Evolutionary conservation across 75 land plant genomes (phyloP).

Genomic region (Selaginella moellendorffii): DNA sequence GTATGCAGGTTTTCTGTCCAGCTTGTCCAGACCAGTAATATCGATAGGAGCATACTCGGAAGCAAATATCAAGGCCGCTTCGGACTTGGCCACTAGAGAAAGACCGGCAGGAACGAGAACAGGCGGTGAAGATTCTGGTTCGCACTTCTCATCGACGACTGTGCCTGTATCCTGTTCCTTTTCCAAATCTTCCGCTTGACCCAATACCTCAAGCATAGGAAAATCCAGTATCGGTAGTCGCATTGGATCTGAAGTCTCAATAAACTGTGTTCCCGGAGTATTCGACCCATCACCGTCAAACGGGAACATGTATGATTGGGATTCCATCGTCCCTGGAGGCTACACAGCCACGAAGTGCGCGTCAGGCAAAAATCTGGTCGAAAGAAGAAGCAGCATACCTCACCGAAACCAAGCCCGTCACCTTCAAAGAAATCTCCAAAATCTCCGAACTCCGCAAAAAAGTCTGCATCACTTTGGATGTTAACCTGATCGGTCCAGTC

Average conservation of each 20-base stretch:
- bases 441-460: conserved; percentile 87
- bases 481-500: conserved; percentile 25
- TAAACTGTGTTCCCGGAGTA: conserved; percentile 50
- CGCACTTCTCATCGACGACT: background rate
- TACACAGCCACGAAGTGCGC: conserved; percentile 20
- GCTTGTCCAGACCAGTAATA: conserved; percentile 8
- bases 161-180: background rate
- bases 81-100: conserved; percentile 36
- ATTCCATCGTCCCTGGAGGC: conserved; percentile 97
- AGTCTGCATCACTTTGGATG: conserved; percentile 45
- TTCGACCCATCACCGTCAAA: conserved; percentile 41
- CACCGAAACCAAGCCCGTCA: conserved; percentile 83
- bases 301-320: conserved; percentile 61
- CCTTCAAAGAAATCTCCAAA: conserved; percentile 96
- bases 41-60: conserved; percentile 84
- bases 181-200: conserved; percentile 8
- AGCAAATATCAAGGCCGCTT: conserved; percentile 79
- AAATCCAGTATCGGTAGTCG: conserved; percentile 41
- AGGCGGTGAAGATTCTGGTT: background rate
- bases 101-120: background rate
- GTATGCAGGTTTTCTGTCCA: conserved; percentile 38
- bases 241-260: conserved; percentile 75
- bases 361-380: no score
- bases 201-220: conserved; percentile 45
- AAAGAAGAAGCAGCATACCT: conserved; percentile 31